phyloP scores from a whole-genome alignment of 345 rosid species.

The Linum usitatissimum region DNA sequence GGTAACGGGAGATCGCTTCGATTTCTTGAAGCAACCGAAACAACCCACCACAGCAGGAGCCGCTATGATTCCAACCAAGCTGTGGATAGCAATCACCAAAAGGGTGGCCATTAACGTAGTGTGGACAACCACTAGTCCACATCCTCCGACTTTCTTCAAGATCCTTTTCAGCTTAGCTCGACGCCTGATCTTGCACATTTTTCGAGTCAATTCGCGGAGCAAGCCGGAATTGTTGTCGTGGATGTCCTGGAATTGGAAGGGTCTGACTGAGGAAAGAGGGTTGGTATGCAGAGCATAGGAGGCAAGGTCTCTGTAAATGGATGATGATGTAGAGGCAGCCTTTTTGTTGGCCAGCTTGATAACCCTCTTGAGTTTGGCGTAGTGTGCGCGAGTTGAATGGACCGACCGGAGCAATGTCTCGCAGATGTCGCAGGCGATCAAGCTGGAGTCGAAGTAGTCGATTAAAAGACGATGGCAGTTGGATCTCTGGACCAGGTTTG shows the following conservation, averaged over 20 bases:
- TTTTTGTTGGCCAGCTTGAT: constrained; percentile 27
- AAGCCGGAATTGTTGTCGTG: constrained; percentile 36
- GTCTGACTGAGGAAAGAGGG: constrained; percentile 37
- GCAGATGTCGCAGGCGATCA: constrained; percentile 42
- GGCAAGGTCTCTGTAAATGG: constrained; percentile 40
- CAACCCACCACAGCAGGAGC: constrained; percentile 46
- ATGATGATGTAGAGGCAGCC: neutral
- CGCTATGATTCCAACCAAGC: constrained; percentile 44
- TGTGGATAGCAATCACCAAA: constrained; percentile 49
- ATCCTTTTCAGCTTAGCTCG: constrained; percentile 30
- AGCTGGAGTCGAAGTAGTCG: constrained; percentile 44
- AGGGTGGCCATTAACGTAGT: constrained; percentile 28
- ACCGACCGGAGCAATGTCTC: constrained; percentile 51
- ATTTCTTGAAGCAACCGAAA: constrained; percentile 28
- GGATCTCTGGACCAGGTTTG: constrained; percentile 26
- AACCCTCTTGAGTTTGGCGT: constrained; percentile 39
- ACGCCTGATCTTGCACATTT: constrained; percentile 36
- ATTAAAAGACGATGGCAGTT: constrained; percentile 34
- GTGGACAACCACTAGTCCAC: constrained; percentile 33
- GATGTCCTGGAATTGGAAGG: constrained; percentile 25
- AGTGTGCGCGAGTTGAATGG: constrained; percentile 41
- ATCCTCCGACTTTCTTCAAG: constrained; percentile 36
- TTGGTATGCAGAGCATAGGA: constrained; percentile 37
- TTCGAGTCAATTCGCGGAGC: constrained; percentile 34
- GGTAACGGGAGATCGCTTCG: constrained; percentile 12